Evolutionary conservation across 2,329 filamentous ascomycete species (phyloP).

Genomic region (Diaporthe nobilis): DNA sequence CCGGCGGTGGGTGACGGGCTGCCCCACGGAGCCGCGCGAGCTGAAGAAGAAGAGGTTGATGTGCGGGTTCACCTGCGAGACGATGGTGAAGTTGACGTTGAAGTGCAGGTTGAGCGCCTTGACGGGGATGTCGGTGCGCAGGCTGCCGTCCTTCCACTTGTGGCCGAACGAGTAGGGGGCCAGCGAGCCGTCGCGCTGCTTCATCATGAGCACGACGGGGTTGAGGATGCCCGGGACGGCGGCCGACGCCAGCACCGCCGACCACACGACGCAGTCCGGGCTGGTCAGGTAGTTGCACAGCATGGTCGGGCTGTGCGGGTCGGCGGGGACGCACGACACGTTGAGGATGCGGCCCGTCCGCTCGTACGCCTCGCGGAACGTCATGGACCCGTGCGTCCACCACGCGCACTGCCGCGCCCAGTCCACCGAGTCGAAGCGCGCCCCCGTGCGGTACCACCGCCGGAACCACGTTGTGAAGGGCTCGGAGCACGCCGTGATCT

Average conservation of each 20-base stretch:
- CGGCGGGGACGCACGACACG: conserved; percentile 94
- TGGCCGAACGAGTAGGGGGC: conserved; percentile 96
- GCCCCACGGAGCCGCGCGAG: conserved; percentile 89
- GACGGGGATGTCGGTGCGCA: conserved; percentile 95
- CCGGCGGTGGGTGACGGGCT: conserved; percentile 92
- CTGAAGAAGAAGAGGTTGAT: conserved; percentile 99
- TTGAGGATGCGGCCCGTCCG: conserved; percentile 95
- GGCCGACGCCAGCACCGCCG: conserved; percentile 92
- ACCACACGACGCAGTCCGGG: conserved; percentile 99
- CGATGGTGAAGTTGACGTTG: conserved; percentile 98
- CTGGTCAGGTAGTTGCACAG: conserved; percentile 95
- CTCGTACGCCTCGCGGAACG: conserved; percentile 94
- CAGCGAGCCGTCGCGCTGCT: conserved; percentile 81
- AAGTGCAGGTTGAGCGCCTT: conserved; percentile 96
- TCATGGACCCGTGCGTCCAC: conserved; percentile 93
- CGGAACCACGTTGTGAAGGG: conserved; percentile 80
- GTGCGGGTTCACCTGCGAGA: conserved; percentile 91
- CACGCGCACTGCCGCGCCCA: conserved; percentile 90
- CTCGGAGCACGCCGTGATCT: conserved; percentile 90
- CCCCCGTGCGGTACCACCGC: conserved; percentile 93
- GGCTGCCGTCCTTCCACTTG: conserved; percentile 98
- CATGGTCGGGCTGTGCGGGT: conserved; percentile 93
- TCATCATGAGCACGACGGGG: conserved; percentile 93
- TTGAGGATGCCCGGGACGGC: conserved; percentile 97
- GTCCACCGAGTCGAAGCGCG: conserved; percentile 92